Evolutionary conservation across 1,284 basidiomycete genomes (phyloP).

Genomic region (Heterobasidion irregulare): DNA sequence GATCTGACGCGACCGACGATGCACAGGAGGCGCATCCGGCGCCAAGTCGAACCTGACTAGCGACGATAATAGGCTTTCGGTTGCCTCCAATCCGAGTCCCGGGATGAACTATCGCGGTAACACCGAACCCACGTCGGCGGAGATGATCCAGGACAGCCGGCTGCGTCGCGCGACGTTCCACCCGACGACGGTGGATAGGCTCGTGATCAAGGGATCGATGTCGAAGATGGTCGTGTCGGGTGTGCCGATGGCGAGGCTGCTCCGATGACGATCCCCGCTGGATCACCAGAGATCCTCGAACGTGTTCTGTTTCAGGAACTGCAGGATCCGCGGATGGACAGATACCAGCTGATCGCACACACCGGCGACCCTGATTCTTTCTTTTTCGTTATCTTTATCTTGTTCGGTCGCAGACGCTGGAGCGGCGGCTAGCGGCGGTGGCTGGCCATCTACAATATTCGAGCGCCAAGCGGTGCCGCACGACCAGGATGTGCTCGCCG

Average conservation of each 20-base stretch:
- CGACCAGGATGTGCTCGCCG: too few relatives aligned
- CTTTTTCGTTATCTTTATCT: too few relatives aligned
- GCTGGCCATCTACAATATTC: too few relatives aligned
- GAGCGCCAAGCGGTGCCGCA: too few relatives aligned
- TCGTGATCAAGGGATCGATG: conserved; percentile 47
- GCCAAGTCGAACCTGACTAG: conserved; percentile 1
- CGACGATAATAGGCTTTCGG: background rate
- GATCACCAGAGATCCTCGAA: too few relatives aligned
- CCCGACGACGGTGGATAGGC: conserved; percentile 36
- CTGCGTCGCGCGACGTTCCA: conserved; percentile 30
- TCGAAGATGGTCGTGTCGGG: conserved; percentile 33
- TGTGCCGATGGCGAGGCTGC: background rate
- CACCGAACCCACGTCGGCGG: conserved; percentile 26
- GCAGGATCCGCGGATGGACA: too few relatives aligned
- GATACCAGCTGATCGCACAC: too few relatives aligned
- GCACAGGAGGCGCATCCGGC: background rate
- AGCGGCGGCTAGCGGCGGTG: too few relatives aligned
- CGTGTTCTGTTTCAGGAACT: too few relatives aligned
- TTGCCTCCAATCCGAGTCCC: background rate
- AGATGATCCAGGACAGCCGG: conserved; percentile 29
- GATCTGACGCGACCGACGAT: too few relatives aligned
- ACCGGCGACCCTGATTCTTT: too few relatives aligned
- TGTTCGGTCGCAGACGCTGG: too few relatives aligned
- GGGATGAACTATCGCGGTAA: background rate
- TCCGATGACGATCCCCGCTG: background rate